Conservation (phyloP, 2,329 filamentous ascomycete genomes). For the Cercospora nicotianae region DNA sequence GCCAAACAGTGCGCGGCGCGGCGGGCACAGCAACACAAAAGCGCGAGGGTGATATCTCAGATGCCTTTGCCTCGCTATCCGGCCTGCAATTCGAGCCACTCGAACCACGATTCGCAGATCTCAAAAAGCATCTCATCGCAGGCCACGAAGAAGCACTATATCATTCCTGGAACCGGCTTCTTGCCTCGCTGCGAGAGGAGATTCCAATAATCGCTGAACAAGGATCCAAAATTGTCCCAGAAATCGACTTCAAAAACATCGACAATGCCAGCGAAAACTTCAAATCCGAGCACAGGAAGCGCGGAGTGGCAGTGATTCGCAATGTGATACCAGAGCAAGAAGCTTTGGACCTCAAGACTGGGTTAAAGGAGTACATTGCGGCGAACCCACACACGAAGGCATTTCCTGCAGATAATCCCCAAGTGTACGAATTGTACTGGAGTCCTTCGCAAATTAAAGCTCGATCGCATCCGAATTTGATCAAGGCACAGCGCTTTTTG, state of each 20-base stretch:
- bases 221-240: constrained; percentile 47
- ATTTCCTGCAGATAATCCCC: constrained; percentile 50
- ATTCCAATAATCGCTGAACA: constrained; percentile 47
- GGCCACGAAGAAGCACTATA: constrained; percentile 51
- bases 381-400: constrained; percentile 50
- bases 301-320: constrained; percentile 53
- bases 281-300: constrained; percentile 57
- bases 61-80: constrained; percentile 52
- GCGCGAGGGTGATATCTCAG: constrained; percentile 52
- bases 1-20: constrained; percentile 17
- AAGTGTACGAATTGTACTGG: constrained; percentile 56
- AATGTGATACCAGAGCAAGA: constrained; percentile 48
- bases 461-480: constrained; percentile 49
- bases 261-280: constrained; percentile 55
- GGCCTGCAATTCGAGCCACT: constrained; percentile 49
- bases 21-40: constrained; percentile 40
- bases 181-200: constrained; percentile 46
- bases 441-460: constrained; percentile 49
- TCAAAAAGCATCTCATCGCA: constrained; percentile 48
- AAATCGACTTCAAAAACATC: constrained; percentile 51
- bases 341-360: constrained; percentile 48
- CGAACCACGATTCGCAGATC: constrained; percentile 46
- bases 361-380: constrained; percentile 47
- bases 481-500: constrained; percentile 50
- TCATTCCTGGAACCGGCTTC: constrained; percentile 50